Evolutionary conservation across 140 eudicot species (phyloP), one percentile per base, ranked within the genome.

Genomic region (Erigeron philadelphicus): DNA sequence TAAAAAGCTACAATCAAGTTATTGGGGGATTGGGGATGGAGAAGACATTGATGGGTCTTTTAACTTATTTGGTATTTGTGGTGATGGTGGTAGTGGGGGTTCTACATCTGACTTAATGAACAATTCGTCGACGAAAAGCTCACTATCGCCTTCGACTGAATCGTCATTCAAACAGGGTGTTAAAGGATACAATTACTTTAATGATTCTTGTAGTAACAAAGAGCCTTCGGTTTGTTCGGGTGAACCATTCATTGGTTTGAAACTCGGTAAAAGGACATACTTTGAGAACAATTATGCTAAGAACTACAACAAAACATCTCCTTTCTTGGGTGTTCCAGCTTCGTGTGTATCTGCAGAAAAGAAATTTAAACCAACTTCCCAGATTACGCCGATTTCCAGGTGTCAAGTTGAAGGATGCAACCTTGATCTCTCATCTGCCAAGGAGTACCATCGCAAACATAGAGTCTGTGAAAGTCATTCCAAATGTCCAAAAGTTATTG

Each of bases 391-490:
- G 3, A 40, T 66, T 31, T 80, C 79, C 7, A 77, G 81, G 54
- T 91, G 97, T 76, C 90, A 88, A 66, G 97, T 88, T 67, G 96
- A 91, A 81, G 95, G 90, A 66, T 88, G 97, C 86, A 85, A 85
- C 61, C 81, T 86, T 69, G 96, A 90, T 69, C 96, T 90, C 50
- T 85, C 95, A 8, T 80, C 91, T 15, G 87, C 89, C 19, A 91
- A 91, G 54, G 97, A 88, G n/a, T 91, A 88, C 77, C 89, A 91
- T 25, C 82, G 91, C 7, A 91, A 91, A 81, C 97, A 91, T 68
- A 82, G 82, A 79, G 97, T 91, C 57, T 88, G 97, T 76, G 95
- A 77, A 61, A 79, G 23, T 72, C 97, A 88, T 78, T 88, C 97
- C 66, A 91, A 88, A 78, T 73, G 76, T 68, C 81, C 95, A 11